phyloP scores from a whole-genome alignment of 139 green algal species.

The Chlorella sp. region DNA sequence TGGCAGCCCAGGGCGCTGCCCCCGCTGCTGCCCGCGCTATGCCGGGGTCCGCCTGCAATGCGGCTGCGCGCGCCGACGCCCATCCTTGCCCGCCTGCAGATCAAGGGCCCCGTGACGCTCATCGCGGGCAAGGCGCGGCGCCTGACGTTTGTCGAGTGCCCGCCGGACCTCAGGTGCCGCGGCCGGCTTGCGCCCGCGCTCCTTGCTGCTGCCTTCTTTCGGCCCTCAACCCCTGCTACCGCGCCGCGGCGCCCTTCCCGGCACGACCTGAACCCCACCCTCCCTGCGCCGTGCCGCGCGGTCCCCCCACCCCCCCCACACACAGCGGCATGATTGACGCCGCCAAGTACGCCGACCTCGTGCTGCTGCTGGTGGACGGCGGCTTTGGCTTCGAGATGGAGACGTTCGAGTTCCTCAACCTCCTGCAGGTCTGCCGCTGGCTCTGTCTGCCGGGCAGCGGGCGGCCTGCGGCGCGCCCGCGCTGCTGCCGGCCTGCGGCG shows the following conservation, averaged over 20 bases:
- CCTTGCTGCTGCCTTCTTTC: background rate
- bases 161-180: slow-evolving; percentile 48
- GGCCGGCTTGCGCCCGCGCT: too few relatives aligned
- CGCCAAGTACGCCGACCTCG: slow-evolving; percentile 97
- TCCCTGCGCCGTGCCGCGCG: too few relatives aligned
- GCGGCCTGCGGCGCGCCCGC: too few relatives aligned
- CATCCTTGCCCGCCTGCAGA: too few relatives aligned
- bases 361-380: slow-evolving; percentile 95
- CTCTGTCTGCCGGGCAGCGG: too few relatives aligned
- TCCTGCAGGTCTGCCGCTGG: slow-evolving; percentile 87
- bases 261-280: slow-evolving; percentile 79
- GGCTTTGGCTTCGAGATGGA: slow-evolving; percentile 99
- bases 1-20: too few relatives aligned
- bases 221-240: background rate
- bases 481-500: too few relatives aligned
- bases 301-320: too few relatives aligned
- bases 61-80: too few relatives aligned
- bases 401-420: slow-evolving; percentile 99
- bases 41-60: too few relatives aligned
- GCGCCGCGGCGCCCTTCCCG: background rate
- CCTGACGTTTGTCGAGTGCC: slow-evolving; percentile 96
- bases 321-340: slow-evolving; percentile 96
- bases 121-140: slow-evolving; percentile 91
- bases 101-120: slow-evolving; percentile 93
- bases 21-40: too few relatives aligned